Evolutionary conservation across 495 filamentous ascomycete species (phyloP).

Genomic region (Beverwykella pulmonaria): DNA sequence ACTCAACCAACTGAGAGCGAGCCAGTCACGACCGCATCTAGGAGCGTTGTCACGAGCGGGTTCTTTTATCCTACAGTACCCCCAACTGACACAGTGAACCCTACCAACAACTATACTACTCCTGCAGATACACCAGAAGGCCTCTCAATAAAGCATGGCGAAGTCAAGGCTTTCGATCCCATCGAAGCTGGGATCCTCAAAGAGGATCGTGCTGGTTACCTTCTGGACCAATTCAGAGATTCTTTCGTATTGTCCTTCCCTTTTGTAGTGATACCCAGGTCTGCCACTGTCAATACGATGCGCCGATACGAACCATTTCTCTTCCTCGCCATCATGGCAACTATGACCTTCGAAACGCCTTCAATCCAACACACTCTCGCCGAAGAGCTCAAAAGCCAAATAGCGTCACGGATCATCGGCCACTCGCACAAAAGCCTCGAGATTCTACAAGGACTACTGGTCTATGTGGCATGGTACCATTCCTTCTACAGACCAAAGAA

Average conservation of each 20-base stretch:
- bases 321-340: conserved; percentile 23
- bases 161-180: conserved; percentile 6
- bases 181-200: conserved; percentile 11
- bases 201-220: neutral
- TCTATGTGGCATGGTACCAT: conserved; percentile 25
- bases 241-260: conserved; percentile 19
- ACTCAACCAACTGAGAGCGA: neutral
- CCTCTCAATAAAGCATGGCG: neutral
- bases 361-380: conserved; percentile 5
- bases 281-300: neutral
- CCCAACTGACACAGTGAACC: neutral
- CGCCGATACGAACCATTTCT: conserved; percentile 12
- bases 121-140: neutral
- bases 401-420: conserved; percentile 16
- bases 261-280: conserved; percentile 19
- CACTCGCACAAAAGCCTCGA: conserved; percentile 22
- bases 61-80: neutral
- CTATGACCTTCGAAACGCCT: conserved; percentile 16
- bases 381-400: conserved; percentile 24
- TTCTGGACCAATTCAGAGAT: conserved; percentile 15
- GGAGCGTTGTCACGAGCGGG: neutral
- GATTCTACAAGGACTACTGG: conserved; percentile 24
- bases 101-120: neutral
- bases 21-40: neutral
- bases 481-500: conserved; percentile 8